Conservation (phyloP, 2,329 filamentous ascomycete species). For the Neonectria punicea region DNA sequence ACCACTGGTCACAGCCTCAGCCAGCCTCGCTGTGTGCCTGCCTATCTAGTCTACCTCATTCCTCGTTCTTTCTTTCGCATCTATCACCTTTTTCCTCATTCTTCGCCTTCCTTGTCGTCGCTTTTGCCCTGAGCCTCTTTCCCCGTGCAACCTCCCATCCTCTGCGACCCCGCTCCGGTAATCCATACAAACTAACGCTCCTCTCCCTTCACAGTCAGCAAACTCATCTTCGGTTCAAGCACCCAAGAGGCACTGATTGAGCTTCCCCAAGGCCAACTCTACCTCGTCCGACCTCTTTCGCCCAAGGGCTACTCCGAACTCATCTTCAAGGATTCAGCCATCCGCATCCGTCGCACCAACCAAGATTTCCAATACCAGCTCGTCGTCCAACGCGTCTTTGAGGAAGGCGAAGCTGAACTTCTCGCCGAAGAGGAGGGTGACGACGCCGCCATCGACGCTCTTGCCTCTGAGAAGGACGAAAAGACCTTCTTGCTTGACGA, state of each 20-base stretch:
- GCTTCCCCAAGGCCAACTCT: constrained; percentile 94
- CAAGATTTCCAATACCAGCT: constrained; percentile 98
- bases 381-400: constrained; percentile 94
- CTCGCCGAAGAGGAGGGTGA: constrained; percentile 90
- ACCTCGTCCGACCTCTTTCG: constrained; percentile 92
- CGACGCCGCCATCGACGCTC: constrained; percentile 79
- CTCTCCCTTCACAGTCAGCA: constrained; percentile 71
- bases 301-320: constrained; percentile 98
- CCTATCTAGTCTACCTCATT: background rate
- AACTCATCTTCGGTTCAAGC: constrained; percentile 87
- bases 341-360: constrained; percentile 89
- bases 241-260: constrained; percentile 95
- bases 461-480: constrained; percentile 88
- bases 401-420: constrained; percentile 95
- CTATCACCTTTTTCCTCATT: constrained; percentile 8
- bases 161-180: background rate
- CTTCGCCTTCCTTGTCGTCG: background rate
- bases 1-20: constrained; percentile 4
- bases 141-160: constrained; percentile 13
- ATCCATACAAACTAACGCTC: constrained; percentile 26
- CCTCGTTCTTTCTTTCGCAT: background rate
- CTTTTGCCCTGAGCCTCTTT: background rate
- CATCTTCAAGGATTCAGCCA: constrained; percentile 96
- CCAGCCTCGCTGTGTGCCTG: background rate
- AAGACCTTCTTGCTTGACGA: constrained; percentile 98